A percentile compares a stretch with the other conserved stretches of the same genome.
These are phyloP conservation scores for Peronospora belbahrii DNA, from an alignment of 352 stramenopile genomes.

Conservation along the genomic window DNA sequence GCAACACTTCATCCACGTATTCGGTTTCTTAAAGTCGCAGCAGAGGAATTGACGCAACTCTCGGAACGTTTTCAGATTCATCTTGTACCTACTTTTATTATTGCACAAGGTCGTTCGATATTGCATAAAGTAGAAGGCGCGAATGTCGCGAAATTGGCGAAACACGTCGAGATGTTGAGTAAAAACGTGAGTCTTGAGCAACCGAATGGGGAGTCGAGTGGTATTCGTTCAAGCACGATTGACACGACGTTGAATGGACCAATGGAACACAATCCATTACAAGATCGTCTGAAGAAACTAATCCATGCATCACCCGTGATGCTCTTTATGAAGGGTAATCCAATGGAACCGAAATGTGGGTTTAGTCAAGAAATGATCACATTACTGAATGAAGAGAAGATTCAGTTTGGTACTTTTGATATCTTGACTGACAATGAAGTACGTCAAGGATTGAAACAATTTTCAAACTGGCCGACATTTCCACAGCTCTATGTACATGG, in stretches of 20 bases:
- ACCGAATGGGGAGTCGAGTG: too few species aligned
- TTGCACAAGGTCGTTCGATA: slow-evolving; percentile 65
- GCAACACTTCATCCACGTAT: slow-evolving; percentile 77
- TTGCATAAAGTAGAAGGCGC: slow-evolving; percentile 80
- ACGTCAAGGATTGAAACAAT: slow-evolving; percentile 94
- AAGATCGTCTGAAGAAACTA: slow-evolving; percentile 77
- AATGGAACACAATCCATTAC: slow-evolving; percentile 57
- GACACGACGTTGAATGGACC: slow-evolving; percentile 21
- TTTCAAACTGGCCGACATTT: slow-evolving; percentile 97
- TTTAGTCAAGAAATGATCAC: slow-evolving; percentile 93
- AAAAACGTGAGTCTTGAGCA: too few species aligned
- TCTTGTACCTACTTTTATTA: slow-evolving; percentile 92
- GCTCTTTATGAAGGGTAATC: slow-evolving; percentile 99
- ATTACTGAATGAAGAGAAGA: slow-evolving; percentile 88
- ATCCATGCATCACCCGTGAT: slow-evolving; percentile 88
- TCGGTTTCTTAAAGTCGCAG: slow-evolving; percentile 82
- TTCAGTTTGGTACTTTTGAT: slow-evolving; percentile 94
- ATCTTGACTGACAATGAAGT: slow-evolving; percentile 95
- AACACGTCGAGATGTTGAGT: slow-evolving; percentile 77
- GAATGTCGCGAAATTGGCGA: slow-evolving; percentile 77
- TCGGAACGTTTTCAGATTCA: slow-evolving; percentile 87
- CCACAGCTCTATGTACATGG: slow-evolving; percentile 98
- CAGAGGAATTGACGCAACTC: slow-evolving; percentile 74
- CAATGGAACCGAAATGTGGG: slow-evolving; percentile 91
- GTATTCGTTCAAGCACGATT: too few species aligned